Evolutionary conservation across 257 asterid genomes (phyloP), one percentile per base, ranked within the genome.

Genomic region (Sherardia arvensis): DNA sequence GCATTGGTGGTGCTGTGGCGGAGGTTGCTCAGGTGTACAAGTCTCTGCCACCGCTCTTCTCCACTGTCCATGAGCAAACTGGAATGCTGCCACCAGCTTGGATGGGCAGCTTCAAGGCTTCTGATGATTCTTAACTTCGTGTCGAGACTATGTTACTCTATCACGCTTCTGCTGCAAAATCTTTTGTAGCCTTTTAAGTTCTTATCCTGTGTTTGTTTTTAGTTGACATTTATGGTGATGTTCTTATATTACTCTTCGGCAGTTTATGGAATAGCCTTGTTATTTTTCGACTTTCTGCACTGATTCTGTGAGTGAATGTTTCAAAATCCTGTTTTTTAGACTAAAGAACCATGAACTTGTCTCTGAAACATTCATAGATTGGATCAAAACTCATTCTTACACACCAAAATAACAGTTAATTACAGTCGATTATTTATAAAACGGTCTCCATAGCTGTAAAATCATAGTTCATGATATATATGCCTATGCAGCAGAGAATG

Each of bases 71-170:
- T 5, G 91, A 86, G 27, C 95, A 86, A 67, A 86, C 86, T 36
- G 95, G 95, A 58, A 84, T 86, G 91, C 23, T 57, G 55, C 91
- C 89, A 0, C 95, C 95, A 0, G 21, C 84, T 15, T 87, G 91
- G 95, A 75, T 86, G 81, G 63, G 47, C 6, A 59, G 15, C 27
- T 18, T 59, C 58, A 53, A 58, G 47, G 9, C 43, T 1, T 51
- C 57, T 51, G 45, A 36, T 36, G 45, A 11, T 1, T 34, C 43
- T 34, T 34, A 34, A 14, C 1, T 34, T 9, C 10, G 45, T 36
- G 45, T 8, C 8, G 9, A 34, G 40, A 34, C 40, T 34, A 34
- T 34, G 8, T 34, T 9, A 34, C 22, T 48, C 20, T 48, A 48
- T 48, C n/a, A 15, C n/a, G 22, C 55, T 48, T 48, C 40, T 36